These are phyloP conservation scores for Globisporangium emineosum DNA, from an alignment of 352 stramenopile genomes.

Conservation along the genomic window DNA sequence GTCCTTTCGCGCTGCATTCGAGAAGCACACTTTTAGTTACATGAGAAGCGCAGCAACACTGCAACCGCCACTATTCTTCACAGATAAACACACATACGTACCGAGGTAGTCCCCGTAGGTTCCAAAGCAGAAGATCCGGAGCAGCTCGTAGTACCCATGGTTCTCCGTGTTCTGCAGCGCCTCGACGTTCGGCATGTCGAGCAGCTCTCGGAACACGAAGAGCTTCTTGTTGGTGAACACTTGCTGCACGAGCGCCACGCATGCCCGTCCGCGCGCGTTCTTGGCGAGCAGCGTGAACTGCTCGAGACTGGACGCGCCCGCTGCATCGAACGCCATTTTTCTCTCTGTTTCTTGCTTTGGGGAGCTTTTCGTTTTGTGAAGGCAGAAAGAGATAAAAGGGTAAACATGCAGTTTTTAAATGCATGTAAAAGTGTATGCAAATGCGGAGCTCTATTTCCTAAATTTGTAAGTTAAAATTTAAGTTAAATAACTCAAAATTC, in stretches of 20 bases:
- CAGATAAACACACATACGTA: slow-evolving; percentile 21
- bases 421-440: no score
- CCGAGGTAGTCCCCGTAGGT: slow-evolving; percentile 83
- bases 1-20: slow-evolving; percentile 45
- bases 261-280: slow-evolving; percentile 86
- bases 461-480: no score
- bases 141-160: slow-evolving; percentile 71
- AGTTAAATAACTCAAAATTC: no score
- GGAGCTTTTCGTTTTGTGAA: background rate
- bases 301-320: slow-evolving; percentile 75
- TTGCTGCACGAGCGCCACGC: slow-evolving; percentile 91
- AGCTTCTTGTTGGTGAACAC: slow-evolving; percentile 91
- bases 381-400: no score
- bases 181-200: slow-evolving; percentile 90
- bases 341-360: slow-evolving; percentile 5
- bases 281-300: slow-evolving; percentile 93
- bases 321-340: slow-evolving; percentile 65
- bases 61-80: background rate
- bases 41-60: background rate
- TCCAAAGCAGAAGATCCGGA: slow-evolving; percentile 91
- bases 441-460: no score
- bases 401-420: no score
- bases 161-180: slow-evolving; percentile 72
- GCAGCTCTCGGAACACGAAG: slow-evolving; percentile 92
- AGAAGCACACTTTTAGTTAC: background rate